phyloP scores from a whole-genome alignment of 1,284 basidiomycete genomes.

The Ceratobasidium sp. region DNA sequence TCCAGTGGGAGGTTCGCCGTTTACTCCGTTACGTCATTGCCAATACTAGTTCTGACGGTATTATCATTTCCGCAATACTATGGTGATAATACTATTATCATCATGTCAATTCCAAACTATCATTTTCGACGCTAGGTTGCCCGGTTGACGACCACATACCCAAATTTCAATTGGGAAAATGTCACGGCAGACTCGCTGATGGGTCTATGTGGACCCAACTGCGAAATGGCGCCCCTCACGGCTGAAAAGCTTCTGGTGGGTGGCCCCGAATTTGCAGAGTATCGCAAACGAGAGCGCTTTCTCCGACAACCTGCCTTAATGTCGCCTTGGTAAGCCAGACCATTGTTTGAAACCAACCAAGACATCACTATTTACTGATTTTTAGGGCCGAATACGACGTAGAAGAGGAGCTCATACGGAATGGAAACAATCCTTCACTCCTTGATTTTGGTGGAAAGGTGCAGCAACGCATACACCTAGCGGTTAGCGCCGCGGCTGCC shows the following conservation, averaged over 20 bases:
- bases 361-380: background rate
- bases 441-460: slow-evolving; percentile 42
- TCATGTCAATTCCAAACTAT: background rate
- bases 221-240: background rate
- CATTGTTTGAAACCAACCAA: background rate
- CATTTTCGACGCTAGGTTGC: slow-evolving; percentile 8
- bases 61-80: background rate
- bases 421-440: background rate
- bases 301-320: background rate
- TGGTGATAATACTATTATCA: slow-evolving; percentile 25
- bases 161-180: slow-evolving; percentile 13
- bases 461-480: slow-evolving; percentile 35
- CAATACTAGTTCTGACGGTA: background rate
- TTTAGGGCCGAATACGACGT: slow-evolving; percentile 37
- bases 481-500: background rate
- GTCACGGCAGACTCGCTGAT: background rate
- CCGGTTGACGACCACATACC: background rate
- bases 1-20: slow-evolving; percentile 46
- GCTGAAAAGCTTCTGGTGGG: background rate
- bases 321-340: background rate
- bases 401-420: slow-evolving; percentile 34
- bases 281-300: background rate
- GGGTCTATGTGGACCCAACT: background rate
- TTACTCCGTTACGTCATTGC: slow-evolving; percentile 2
- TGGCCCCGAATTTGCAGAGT: background rate